phyloP scores from a whole-genome alignment of 805 yeast genomes.

The Sugiyamaella smithiae region DNA sequence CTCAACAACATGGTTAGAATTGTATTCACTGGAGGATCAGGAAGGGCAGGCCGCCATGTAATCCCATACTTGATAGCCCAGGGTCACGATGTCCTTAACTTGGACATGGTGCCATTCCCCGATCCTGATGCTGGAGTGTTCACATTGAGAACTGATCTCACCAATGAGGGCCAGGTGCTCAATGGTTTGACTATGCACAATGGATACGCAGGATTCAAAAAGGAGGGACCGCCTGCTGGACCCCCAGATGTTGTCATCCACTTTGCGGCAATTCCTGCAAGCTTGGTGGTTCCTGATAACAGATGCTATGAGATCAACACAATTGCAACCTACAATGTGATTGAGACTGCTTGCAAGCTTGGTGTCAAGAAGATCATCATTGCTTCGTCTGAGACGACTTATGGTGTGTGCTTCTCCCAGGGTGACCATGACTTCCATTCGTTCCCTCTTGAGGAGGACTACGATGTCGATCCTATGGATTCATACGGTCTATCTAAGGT shows the following conservation, averaged over 20 bases:
- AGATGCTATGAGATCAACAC: slow-evolving; percentile 15
- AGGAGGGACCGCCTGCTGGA: slow-evolving; percentile 12
- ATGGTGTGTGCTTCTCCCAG: slow-evolving; percentile 20
- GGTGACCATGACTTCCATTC: slow-evolving; percentile 17
- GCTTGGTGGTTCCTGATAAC: slow-evolving; percentile 14
- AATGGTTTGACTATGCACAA: slow-evolving; percentile 17
- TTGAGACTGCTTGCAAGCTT: slow-evolving; percentile 19
- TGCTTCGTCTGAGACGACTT: slow-evolving; percentile 20
- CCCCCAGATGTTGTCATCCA: slow-evolving; percentile 19
- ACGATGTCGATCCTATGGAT: slow-evolving; percentile 18
- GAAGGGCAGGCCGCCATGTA: slow-evolving; percentile 16
- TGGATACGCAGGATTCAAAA: slow-evolving; percentile 9
- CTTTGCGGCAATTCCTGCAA: slow-evolving; percentile 18
- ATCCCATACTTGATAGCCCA: slow-evolving; percentile 16
- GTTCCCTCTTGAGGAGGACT: slow-evolving; percentile 19
- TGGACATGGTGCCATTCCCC: slow-evolving; percentile 17
- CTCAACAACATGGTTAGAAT: slow-evolving; percentile 3
- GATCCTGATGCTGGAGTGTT: slow-evolving; percentile 16
- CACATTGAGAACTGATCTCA: slow-evolving; percentile 16
- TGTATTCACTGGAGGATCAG: slow-evolving; percentile 20
- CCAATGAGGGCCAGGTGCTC: slow-evolving; percentile 19
- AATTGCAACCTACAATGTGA: slow-evolving; percentile 17
- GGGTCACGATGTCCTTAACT: slow-evolving; percentile 17
- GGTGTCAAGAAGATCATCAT: slow-evolving; percentile 20
- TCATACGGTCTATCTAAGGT: slow-evolving; percentile 18